Base-by-base conservation (phyloP, 352 stramenopile genomes). In the Phytophthora lateralis region DNA sequence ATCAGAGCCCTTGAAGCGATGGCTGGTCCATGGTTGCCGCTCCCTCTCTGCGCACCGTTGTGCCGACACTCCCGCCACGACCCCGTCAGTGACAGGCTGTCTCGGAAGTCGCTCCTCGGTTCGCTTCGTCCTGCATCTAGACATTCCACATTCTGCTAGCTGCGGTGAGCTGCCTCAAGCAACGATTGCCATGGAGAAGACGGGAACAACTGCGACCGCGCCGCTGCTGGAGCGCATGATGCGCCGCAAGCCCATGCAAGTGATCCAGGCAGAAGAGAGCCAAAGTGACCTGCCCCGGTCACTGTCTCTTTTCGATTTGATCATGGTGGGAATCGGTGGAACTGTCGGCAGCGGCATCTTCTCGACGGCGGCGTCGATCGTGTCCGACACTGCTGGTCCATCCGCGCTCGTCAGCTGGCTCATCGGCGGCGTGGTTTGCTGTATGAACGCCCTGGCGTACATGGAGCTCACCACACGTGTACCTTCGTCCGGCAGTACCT, bases 241-340 rank as follows among this genome's bases (percentile, higher is more conserved):
- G 55, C 54, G 63, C 12, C 76, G 66, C 43, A 85, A 85, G 53
- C 76, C 76, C 27, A 73, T 85, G 46, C 60, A 71, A 48, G 74
- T 85, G 24, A 82, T 85, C 55, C 43, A 73, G 10, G 69, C 39
- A 30, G 78, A 88, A 48, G 76, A 88, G 51, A 59, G 8, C 39
- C 9, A 6, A 15, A 12, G 8, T 5, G 39, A 45, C 9, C 17
- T 45, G 2, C 39, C 39, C n/a, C 39, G 39, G n/a, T 45, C 39
- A 9, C 18, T 45, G 0, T 8, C 1, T 7, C 17, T 45, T n/a
- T 45, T 88, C 39, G 88, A 97, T 63, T 60, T 97, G 14, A 69
- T 96, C 9, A 83, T 63, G 45, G 76, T 97, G 32, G 90, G 89
- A 29, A 82, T 97, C 9, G 90, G 91, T 51, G 88, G 86, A 18